These are phyloP conservation scores for Boletus reticuloceps DNA, from an alignment of 768 basidiomycete genomes.

Conservation along the genomic window DNA sequence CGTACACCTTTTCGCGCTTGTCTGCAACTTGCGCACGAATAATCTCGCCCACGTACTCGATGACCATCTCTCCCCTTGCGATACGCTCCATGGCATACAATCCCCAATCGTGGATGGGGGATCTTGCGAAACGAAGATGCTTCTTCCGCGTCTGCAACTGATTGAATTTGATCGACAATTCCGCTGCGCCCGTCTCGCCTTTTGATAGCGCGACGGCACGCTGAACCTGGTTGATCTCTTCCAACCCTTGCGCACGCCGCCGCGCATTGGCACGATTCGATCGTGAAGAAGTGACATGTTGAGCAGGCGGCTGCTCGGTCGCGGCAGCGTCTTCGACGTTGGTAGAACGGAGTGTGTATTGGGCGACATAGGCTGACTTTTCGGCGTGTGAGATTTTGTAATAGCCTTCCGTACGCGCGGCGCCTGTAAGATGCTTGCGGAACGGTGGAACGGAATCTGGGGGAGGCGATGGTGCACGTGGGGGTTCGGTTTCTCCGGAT, in stretches of 20 bases:
- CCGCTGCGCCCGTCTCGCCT: constrained; percentile 66
- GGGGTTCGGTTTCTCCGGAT: constrained; percentile 25
- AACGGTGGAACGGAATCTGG: constrained; percentile 49
- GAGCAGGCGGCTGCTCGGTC: constrained; percentile 41
- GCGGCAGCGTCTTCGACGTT: constrained; percentile 42
- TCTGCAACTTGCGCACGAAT: constrained; percentile 95
- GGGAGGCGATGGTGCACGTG: constrained; percentile 30
- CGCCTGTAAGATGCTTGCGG: constrained; percentile 79
- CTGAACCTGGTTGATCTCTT: constrained; percentile 92
- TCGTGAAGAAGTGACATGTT: constrained; percentile 71
- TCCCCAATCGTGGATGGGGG: constrained; percentile 98
- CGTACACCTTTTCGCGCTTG: constrained; percentile 94
- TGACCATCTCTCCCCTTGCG: constrained; percentile 94
- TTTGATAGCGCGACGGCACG: constrained; percentile 73
- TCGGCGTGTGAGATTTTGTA: constrained; percentile 93
- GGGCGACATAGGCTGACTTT: constrained; percentile 89
- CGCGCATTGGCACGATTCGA: constrained; percentile 93
- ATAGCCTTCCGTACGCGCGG: constrained; percentile 91
- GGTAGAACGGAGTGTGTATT: constrained; percentile 68
- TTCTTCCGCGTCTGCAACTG: constrained; percentile 98
- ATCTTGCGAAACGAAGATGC: constrained; percentile 90
- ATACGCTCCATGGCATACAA: constrained; percentile 98
- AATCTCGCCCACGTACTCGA: constrained; percentile 98
- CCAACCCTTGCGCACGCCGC: constrained; percentile 86
- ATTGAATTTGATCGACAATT: constrained; percentile 93